Base-by-base conservation (phyloP, 2,329 filamentous ascomycete species). In the Xenosphaeropsis pyriputrescens region DNA sequence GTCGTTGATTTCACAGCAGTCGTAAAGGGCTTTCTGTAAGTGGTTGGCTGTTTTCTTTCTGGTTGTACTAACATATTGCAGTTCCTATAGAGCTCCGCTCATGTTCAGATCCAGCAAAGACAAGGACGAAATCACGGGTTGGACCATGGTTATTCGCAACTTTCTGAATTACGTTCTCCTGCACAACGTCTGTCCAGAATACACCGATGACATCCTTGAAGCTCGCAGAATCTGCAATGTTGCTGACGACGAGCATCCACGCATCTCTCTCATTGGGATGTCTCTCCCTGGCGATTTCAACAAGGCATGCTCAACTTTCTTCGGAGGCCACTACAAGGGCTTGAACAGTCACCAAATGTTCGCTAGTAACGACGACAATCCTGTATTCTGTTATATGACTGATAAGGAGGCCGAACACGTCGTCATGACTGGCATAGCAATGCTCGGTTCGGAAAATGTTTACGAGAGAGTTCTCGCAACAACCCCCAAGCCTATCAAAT, bases 111-210 rank as follows among this genome's bases (percentile, higher is more conserved):
- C 73, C 35, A 68, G 75, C 11, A n/a, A n/a, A n/a, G 64, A 59
- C 4, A 53, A 65, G 13, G 53, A 60, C 0, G 58, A 67, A 11
- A 67, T 86, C 43, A 59, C 68, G n/a, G 57, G 68, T 6, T 75
- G 75, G 3, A 73, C 78, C 15, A 67, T 70, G 26, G 72, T 93
- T 1, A 66, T 95, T 31, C 72, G 75, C 42, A 93, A 91, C 52
- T 96, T 96, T 53, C 72, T 94, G 45, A 83, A 85, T 45, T 98
- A 95, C 47, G 65, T 96, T 1, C 65, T 88, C 8, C 72, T 81
- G 42, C 88, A 96, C 51, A 72, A 82, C 29, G 89, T 93, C 13
- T 94, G 86, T 50, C 79, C 82, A 0, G 91, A 96, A 55, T 82
- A 88, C 52, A 64, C 58, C 0, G 62, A 68, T 1, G 72, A 89